Base-by-base conservation (phyloP, 768 basidiomycete species). In the Phylloporus arenicola region DNA sequence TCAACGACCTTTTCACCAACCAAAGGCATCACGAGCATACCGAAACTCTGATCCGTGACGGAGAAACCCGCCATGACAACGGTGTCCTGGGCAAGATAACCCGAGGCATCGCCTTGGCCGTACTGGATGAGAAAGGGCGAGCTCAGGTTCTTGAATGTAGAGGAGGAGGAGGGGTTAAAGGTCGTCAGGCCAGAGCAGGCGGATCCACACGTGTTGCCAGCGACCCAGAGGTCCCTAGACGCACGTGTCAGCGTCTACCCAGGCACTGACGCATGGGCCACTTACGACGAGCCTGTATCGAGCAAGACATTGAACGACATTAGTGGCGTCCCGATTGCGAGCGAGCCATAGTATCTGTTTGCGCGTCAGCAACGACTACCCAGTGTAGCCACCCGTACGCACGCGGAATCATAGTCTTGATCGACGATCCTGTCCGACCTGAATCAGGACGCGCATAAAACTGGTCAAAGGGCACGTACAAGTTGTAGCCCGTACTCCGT, bases 331-430 rank as follows among this genome's bases (percentile, higher is more conserved):
- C 80, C 79, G 31, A 76, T 56, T 7, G 66, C 67, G 25, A 78
- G 42, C 6, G 69, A 64, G 43, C 71, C 75, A 52, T 63, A 70
- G 52, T 72, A 75, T 11, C 67, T 68, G 8, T 45, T 3, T 16
- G 13, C 11, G 25, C 6, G 47, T 60, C 37, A 56, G 43, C 17
- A 10, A 44, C 33, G 38, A 25, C 13, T 13, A n/a, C 12, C 3
- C 17, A 4, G 37, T 1, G 19, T 19, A 34, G 34, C 25, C 24
- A 0, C 3, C n/a, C 6, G 13, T 24, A 59, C 73, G 44, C 58
- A 82, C 83, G 77, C 80, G 12, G 84, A 82, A 65, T 90, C 88
- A 13, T 71, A 64, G 34, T 75, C 74, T 65, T 88, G 84, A 58
- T 86, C 81, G 16, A 77, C 73, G 16, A 87, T 64, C 44, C 86